These are phyloP conservation scores for Phaeotremella skinneri DNA, from an alignment of 768 basidiomycete genomes.

Conservation along the genomic window DNA sequence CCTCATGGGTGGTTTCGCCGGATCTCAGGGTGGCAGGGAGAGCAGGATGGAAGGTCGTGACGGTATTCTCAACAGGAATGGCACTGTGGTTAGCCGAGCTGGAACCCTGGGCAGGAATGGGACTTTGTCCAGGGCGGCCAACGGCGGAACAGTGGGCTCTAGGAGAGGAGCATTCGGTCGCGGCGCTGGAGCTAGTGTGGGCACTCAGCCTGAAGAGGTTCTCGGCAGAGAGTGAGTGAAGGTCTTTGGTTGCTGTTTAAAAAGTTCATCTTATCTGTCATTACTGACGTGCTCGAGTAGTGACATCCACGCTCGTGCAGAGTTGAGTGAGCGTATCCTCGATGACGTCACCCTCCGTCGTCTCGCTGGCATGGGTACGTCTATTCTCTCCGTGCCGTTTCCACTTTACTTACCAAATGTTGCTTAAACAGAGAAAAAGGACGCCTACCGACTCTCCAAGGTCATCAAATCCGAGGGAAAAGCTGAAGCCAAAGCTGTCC, in stretches of 20 bases:
- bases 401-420: neutral
- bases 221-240: conserved; percentile 43
- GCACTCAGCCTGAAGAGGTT: conserved; percentile 49
- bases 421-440: conserved; percentile 44
- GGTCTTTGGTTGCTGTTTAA: neutral
- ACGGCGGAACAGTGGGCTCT: conserved; percentile 44
- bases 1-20: conserved; percentile 31
- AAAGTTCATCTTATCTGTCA: neutral
- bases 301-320: conserved; percentile 47
- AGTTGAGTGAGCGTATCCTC: conserved; percentile 42
- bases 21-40: conserved; percentile 21
- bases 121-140: conserved; percentile 35
- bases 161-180: conserved; percentile 45
- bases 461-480: conserved; percentile 70
- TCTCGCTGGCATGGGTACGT: conserved; percentile 41
- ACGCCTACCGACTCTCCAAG: conserved; percentile 64
- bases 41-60: conserved; percentile 21
- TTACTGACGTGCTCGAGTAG: conserved; percentile 9
- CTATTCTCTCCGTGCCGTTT: neutral
- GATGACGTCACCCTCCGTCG: conserved; percentile 40
- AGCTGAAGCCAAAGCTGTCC: conserved; percentile 64
- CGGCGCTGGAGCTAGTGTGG: conserved; percentile 45
- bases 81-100: conserved; percentile 40
- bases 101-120: conserved; percentile 40
- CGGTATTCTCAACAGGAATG: conserved; percentile 33